These are phyloP conservation scores for Magnolia sinica DNA, from an alignment of 164 flowering plant species.

Conservation along the genomic window DNA sequence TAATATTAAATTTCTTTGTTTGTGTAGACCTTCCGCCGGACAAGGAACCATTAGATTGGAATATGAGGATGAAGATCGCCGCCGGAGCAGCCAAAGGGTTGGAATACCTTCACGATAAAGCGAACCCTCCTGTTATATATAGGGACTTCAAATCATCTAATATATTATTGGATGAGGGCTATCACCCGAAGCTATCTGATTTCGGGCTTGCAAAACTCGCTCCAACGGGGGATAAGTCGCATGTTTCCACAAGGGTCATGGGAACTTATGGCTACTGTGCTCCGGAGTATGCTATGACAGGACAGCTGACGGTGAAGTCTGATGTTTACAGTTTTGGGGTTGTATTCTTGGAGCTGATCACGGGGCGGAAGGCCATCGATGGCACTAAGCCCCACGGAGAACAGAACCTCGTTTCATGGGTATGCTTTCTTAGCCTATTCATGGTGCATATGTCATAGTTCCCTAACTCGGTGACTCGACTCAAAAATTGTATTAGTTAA, in stretches of 20 bases:
- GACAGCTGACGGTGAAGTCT: slow-evolving; percentile 47
- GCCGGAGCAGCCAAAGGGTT: slow-evolving; percentile 75
- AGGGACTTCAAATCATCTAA: slow-evolving; percentile 70
- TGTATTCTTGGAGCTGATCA: slow-evolving; percentile 47
- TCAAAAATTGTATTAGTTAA: background rate
- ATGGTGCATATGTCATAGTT: background rate
- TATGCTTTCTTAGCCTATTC: slow-evolving; percentile 11
- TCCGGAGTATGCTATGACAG: slow-evolving; percentile 57
- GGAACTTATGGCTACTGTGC: slow-evolving; percentile 60
- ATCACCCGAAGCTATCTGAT: slow-evolving; percentile 71
- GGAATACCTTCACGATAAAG: slow-evolving; percentile 58
- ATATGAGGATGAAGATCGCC: slow-evolving; percentile 73
- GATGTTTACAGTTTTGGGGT: slow-evolving; percentile 60
- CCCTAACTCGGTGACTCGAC: background rate
- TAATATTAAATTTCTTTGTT: background rate
- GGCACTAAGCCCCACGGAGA: slow-evolving; percentile 30
- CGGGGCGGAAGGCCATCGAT: slow-evolving; percentile 50
- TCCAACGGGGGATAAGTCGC: slow-evolving; percentile 42
- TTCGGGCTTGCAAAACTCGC: slow-evolving; percentile 64
- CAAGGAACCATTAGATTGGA: slow-evolving; percentile 63
- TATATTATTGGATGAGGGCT: slow-evolving; percentile 52
- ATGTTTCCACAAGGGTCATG: slow-evolving; percentile 57
- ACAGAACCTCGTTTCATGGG: slow-evolving; percentile 50
- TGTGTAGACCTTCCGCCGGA: slow-evolving; percentile 34
- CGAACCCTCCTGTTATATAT: slow-evolving; percentile 65